Conservation (phyloP, 2,329 filamentous ascomycete genomes). For the Penicillium sp. region DNA sequence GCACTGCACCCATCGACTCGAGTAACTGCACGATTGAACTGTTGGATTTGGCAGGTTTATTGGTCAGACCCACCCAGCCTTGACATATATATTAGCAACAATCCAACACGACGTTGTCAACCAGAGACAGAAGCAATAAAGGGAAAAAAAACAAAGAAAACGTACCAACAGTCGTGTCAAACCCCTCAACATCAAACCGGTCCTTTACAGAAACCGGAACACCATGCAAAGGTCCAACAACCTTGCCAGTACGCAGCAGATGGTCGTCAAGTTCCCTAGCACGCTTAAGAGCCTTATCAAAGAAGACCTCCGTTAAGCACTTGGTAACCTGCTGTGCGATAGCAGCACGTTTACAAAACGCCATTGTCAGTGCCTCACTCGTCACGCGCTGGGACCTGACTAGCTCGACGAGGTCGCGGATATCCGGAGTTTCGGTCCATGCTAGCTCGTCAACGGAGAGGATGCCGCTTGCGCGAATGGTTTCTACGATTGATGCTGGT, state of each 20-base stretch:
- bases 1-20: slow-evolving; percentile 47
- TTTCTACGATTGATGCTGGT: slow-evolving; percentile 15
- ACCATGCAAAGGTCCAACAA: slow-evolving; percentile 66
- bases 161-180: slow-evolving; percentile 31
- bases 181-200: slow-evolving; percentile 56
- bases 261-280: slow-evolving; percentile 55
- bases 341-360: slow-evolving; percentile 15
- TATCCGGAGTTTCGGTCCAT: slow-evolving; percentile 27
- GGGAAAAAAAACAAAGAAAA: neutral
- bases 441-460: slow-evolving; percentile 20
- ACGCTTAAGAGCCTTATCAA: slow-evolving; percentile 52
- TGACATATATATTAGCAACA: neutral
- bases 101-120: neutral
- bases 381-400: slow-evolving; percentile 12
- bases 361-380: slow-evolving; percentile 15
- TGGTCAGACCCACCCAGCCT: slow-evolving; percentile 50
- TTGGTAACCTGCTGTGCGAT: slow-evolving; percentile 18
- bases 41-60: slow-evolving; percentile 28
- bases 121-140: neutral
- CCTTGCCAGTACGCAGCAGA: slow-evolving; percentile 47
- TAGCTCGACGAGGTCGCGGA: slow-evolving; percentile 15
- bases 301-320: slow-evolving; percentile 43
- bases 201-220: slow-evolving; percentile 63
- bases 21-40: slow-evolving; percentile 31
- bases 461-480: slow-evolving; percentile 22